These are phyloP conservation scores for Colletotrichum karsti DNA, from an alignment of 2,329 filamentous ascomycete genomes.

Conservation along the genomic window DNA sequence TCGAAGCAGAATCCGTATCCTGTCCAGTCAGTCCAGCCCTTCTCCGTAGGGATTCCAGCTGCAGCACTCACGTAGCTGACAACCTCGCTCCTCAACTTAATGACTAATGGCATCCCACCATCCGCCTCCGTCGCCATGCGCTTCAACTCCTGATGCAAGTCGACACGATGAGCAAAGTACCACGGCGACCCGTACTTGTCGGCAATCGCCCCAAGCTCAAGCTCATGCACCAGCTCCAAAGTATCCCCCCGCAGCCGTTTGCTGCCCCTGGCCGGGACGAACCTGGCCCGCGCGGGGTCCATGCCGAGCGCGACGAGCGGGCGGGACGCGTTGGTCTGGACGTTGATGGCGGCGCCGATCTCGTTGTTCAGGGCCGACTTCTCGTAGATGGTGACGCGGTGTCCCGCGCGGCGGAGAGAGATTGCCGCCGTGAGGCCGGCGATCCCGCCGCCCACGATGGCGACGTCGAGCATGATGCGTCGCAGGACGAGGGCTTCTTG, in stretches of 20 bases:
- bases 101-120: slow-evolving; percentile 34
- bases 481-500: not conserved
- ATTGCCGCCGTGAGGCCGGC: slow-evolving; percentile 44
- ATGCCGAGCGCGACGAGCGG: slow-evolving; percentile 46
- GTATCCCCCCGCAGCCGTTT: slow-evolving; percentile 18
- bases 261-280: slow-evolving; percentile 35
- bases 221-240: slow-evolving; percentile 28
- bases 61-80: slow-evolving; percentile 35
- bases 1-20: slow-evolving; percentile 34
- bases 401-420: slow-evolving; percentile 43
- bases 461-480: slow-evolving; percentile 27
- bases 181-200: slow-evolving; percentile 30
- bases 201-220: not conserved
- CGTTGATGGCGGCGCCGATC: slow-evolving; percentile 47
- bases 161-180: slow-evolving; percentile 47
- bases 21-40: not conserved
- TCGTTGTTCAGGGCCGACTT: slow-evolving; percentile 45
- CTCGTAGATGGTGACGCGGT: slow-evolving; percentile 45
- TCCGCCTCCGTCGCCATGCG: slow-evolving; percentile 40
- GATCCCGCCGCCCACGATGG: slow-evolving; percentile 46
- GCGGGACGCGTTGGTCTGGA: slow-evolving; percentile 47
- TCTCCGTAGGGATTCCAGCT: not conserved
- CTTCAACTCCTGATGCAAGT: slow-evolving; percentile 46
- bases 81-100: slow-evolving; percentile 36
- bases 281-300: slow-evolving; percentile 37